A percentile compares a stretch with the other conserved stretches of the same genome.
phyloP scores from a whole-genome alignment of 768 basidiomycete species.

The Kwoniella newhampshirensis region DNA sequence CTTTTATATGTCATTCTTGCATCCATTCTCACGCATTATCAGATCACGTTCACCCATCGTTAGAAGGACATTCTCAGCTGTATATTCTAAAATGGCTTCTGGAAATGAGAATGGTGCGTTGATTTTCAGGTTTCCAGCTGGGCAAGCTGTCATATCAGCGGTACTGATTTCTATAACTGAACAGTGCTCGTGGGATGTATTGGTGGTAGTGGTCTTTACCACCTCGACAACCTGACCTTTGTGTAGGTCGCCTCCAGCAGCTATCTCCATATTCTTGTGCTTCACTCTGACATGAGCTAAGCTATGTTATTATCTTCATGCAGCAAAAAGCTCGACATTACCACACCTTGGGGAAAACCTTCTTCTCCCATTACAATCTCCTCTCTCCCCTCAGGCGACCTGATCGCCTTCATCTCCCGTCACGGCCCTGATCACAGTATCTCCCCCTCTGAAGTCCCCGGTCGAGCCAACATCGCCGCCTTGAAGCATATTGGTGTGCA shows the following conservation, averaged over 20 bases:
- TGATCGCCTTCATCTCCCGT: slow-evolving; percentile 85
- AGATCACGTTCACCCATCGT: no score
- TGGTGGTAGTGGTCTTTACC: slow-evolving; percentile 88
- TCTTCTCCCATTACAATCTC: slow-evolving; percentile 90
- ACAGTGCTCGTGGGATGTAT: slow-evolving; percentile 74
- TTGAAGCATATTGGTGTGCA: slow-evolving; percentile 87
- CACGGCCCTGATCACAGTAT: slow-evolving; percentile 82
- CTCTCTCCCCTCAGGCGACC: slow-evolving; percentile 71
- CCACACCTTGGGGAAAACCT: slow-evolving; percentile 83
- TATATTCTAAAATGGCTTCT: slow-evolving; percentile 7
- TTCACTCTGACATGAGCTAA: background rate
- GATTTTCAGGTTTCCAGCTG: no score
- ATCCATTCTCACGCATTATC: background rate
- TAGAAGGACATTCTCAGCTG: background rate
- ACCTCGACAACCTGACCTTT: slow-evolving; percentile 83
- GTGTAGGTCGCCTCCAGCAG: slow-evolving; percentile 62
- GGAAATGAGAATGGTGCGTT: slow-evolving; percentile 18
- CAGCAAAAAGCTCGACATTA: slow-evolving; percentile 21
- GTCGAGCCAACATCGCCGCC: slow-evolving; percentile 90
- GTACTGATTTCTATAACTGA: background rate
- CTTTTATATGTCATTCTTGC: background rate
- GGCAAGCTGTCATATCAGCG: no score
- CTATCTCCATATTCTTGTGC: background rate
- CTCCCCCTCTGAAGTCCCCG: slow-evolving; percentile 75
- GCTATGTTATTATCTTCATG: background rate